phyloP scores from a whole-genome alignment of 495 filamentous ascomycete genomes.

The Penicillium waksmanii region DNA sequence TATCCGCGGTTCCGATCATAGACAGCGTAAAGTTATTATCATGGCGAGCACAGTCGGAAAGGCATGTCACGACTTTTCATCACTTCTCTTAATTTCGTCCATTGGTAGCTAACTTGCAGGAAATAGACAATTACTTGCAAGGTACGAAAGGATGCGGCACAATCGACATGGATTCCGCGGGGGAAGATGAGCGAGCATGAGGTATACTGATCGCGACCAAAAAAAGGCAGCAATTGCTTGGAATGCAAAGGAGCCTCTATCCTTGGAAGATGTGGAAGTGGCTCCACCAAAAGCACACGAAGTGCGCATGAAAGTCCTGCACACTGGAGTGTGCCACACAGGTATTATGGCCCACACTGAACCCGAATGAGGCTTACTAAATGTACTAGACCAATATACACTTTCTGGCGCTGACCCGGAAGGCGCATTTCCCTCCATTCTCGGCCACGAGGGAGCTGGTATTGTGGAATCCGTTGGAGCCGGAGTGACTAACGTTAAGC shows the following conservation, averaged over 20 bases:
- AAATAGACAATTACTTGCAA: slow-evolving; percentile 75
- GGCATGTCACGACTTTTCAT: neutral
- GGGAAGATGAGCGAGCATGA: neutral
- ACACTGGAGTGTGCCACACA: slow-evolving; percentile 98
- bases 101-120: slow-evolving; percentile 4
- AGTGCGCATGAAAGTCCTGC: slow-evolving; percentile 93
- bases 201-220: slow-evolving; percentile 1
- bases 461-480: slow-evolving; percentile 96
- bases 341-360: slow-evolving; percentile 53
- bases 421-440: slow-evolving; percentile 94
- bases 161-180: neutral
- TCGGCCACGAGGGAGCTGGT: slow-evolving; percentile 96
- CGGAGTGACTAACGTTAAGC: slow-evolving; percentile 90
- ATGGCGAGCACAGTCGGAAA: slow-evolving; percentile 3
- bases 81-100: neutral
- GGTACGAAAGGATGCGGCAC: slow-evolving; percentile 40
- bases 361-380: neutral
- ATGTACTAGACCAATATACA: slow-evolving; percentile 84
- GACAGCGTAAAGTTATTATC: neutral
- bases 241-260: slow-evolving; percentile 88
- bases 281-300: slow-evolving; percentile 89
- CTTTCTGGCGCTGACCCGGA: slow-evolving; percentile 97
- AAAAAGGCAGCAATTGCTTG: slow-evolving; percentile 89
- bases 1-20: neutral
- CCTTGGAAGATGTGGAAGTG: slow-evolving; percentile 90